Percentiles rank a stretch among this genome's conserved stretches.
These are phyloP conservation scores for Penicillium herquei DNA, from an alignment of 495 filamentous ascomycete species.

Conservation along the genomic window DNA sequence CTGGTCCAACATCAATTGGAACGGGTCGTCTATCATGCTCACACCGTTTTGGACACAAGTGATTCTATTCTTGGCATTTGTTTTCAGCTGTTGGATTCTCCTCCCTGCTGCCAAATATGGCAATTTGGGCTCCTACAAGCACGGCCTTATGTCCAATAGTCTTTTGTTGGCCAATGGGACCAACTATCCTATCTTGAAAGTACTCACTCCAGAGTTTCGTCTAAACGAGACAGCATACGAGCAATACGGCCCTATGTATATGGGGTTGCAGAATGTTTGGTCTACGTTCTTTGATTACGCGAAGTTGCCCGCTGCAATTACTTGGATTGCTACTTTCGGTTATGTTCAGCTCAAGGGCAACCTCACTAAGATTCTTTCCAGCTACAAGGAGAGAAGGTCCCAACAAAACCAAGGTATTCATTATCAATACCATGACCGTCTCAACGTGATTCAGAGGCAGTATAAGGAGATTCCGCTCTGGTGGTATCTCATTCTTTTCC, in stretches of 20 bases:
- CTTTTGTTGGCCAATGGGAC: constrained; percentile 51
- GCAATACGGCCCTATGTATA: constrained; percentile 49
- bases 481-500: constrained; percentile 53
- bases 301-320: constrained; percentile 53
- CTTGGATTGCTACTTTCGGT: constrained; percentile 57
- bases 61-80: constrained; percentile 51
- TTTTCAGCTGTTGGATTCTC: constrained; percentile 55
- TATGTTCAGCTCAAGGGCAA: constrained; percentile 43
- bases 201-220: constrained; percentile 46
- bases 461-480: constrained; percentile 56
- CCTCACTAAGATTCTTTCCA: constrained; percentile 35
- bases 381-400: constrained; percentile 17
- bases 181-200: constrained; percentile 43
- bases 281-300: constrained; percentile 57
- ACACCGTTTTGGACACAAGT: constrained; percentile 57
- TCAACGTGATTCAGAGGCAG: constrained; percentile 53
- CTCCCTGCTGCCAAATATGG: constrained; percentile 57
- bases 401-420: constrained; percentile 41
- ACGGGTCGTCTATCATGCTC: constrained; percentile 48
- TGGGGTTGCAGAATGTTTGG: constrained; percentile 54
- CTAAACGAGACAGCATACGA: constrained; percentile 55
- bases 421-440: constrained; percentile 51
- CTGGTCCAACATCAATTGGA: constrained; percentile 57
- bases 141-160: constrained; percentile 55
- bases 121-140: constrained; percentile 46